A percentile compares a stretch with the other conserved stretches of the same genome.
Conservation (phyloP, 495 filamentous ascomycete species). For the Jackrogersella multiformis region DNA sequence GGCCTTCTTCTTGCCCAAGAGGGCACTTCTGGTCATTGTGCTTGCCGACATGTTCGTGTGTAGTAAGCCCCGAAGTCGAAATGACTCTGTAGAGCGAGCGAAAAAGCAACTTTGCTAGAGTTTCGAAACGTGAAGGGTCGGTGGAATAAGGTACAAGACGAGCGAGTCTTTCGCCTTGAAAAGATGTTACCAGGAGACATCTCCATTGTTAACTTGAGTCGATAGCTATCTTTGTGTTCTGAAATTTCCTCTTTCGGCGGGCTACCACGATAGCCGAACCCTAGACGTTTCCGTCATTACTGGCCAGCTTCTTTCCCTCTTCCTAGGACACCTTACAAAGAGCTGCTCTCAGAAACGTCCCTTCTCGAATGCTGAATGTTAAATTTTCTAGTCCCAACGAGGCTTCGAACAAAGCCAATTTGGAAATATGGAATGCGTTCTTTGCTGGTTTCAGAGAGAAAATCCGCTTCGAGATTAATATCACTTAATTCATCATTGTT, state of each 20-base stretch:
- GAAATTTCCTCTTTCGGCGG: slow-evolving; percentile 28
- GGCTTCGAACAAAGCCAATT: slow-evolving; percentile 22
- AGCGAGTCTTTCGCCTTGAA: background rate
- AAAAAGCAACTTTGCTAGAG: background rate
- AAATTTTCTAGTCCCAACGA: background rate
- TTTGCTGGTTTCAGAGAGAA: slow-evolving; percentile 31
- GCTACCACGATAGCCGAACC: background rate
- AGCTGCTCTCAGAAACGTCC: slow-evolving; percentile 10
- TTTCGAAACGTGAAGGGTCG: background rate
- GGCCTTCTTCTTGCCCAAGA: background rate
- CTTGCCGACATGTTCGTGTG: background rate
- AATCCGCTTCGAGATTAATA: slow-evolving; percentile 5
- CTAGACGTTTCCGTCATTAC: slow-evolving; percentile 35
- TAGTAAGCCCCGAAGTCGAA: background rate
- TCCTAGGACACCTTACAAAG: slow-evolving; percentile 2
- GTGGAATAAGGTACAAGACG: background rate
- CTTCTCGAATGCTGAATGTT: background rate
- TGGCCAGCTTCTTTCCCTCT: background rate
- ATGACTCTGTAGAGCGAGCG: background rate
- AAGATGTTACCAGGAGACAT: slow-evolving; percentile 7
- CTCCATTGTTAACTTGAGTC: slow-evolving; percentile 32
- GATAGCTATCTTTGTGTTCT: slow-evolving; percentile 25
- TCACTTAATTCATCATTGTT: background rate
- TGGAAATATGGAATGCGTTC: slow-evolving; percentile 13
- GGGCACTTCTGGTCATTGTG: background rate